Evolutionary conservation across 78 protist species (phyloP).

Genomic region (Isochrysis galbana): DNA sequence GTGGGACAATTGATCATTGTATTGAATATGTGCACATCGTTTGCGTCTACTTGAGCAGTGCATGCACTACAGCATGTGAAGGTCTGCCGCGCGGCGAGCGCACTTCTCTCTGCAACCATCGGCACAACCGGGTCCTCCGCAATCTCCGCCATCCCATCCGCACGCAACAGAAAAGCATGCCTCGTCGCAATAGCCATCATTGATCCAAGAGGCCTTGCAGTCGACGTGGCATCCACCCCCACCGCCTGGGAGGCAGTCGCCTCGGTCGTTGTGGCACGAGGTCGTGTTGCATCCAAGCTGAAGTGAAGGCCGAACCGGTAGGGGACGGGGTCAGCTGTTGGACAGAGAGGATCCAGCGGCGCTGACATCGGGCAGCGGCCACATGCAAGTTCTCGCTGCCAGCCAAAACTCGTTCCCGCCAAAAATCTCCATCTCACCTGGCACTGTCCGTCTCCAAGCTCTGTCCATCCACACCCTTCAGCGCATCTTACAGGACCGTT

Average conservation of each 20-base stretch:
- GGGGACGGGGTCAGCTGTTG: background rate
- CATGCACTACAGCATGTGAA: no score
- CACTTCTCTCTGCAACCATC: no score
- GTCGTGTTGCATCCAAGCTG: background rate
- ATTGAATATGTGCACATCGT: no score
- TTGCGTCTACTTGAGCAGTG: no score
- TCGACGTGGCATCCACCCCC: background rate
- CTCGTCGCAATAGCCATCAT: slow-evolving; percentile 9
- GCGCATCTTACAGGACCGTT: no score
- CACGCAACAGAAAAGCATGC: background rate
- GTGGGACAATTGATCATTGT: no score
- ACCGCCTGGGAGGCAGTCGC: background rate
- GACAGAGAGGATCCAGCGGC: no score
- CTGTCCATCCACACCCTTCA: no score
- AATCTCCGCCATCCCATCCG: background rate
- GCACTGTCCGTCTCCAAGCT: no score
- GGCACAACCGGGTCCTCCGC: no score
- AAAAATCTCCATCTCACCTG: background rate
- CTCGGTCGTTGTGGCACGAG: background rate
- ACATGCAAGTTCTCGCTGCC: no score
- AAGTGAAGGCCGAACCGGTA: background rate
- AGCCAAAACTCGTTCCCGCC: background rate
- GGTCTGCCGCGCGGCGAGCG: background rate
- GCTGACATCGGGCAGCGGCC: no score
- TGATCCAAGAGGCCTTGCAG: background rate